Percentiles rank a stretch among this genome's conserved stretches.
phyloP scores from a whole-genome alignment of 495 filamentous ascomycete genomes.

The Tuber aestivum region DNA sequence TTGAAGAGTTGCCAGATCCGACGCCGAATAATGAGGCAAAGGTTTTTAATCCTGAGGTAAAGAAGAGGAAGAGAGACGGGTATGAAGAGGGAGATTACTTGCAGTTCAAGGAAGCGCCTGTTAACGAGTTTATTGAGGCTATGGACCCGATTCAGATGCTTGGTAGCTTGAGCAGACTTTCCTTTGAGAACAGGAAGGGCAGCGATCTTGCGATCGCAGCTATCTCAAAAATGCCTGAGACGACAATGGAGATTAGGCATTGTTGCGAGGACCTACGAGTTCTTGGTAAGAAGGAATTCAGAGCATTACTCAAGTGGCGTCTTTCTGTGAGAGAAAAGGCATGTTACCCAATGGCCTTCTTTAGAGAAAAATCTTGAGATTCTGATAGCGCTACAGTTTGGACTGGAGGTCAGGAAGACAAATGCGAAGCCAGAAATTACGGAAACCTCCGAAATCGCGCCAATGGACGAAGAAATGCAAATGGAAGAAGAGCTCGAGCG shows the following conservation, averaged over 20 bases:
- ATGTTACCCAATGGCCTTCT: background rate
- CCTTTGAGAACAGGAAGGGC: constrained; percentile 67
- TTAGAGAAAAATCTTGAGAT: background rate
- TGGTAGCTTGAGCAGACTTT: constrained; percentile 73
- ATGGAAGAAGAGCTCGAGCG: constrained; percentile 81
- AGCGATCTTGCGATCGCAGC: constrained; percentile 83
- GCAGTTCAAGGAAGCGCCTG: constrained; percentile 80
- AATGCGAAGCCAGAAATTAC: constrained; percentile 44
- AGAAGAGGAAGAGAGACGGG: constrained; percentile 93
- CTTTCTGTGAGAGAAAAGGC: constrained; percentile 69
- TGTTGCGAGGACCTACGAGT: constrained; percentile 89
- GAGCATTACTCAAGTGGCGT: constrained; percentile 85
- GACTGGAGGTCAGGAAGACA: constrained; percentile 70
- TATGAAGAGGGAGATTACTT: constrained; percentile 95
- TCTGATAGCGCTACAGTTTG: constrained; percentile 57
- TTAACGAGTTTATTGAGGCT: constrained; percentile 90
- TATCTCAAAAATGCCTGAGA: constrained; percentile 83
- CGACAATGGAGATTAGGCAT: constrained; percentile 73
- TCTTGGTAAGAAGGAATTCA: constrained; percentile 90
- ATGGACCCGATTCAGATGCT: constrained; percentile 94
- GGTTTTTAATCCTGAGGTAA: constrained; percentile 93
- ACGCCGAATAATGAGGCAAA: constrained; percentile 95
- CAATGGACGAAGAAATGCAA: constrained; percentile 88
- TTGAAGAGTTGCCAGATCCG: constrained; percentile 83
- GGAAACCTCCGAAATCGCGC: constrained; percentile 63